phyloP scores from a whole-genome alignment of 495 filamentous ascomycete species.

The Viridothelium virens region DNA sequence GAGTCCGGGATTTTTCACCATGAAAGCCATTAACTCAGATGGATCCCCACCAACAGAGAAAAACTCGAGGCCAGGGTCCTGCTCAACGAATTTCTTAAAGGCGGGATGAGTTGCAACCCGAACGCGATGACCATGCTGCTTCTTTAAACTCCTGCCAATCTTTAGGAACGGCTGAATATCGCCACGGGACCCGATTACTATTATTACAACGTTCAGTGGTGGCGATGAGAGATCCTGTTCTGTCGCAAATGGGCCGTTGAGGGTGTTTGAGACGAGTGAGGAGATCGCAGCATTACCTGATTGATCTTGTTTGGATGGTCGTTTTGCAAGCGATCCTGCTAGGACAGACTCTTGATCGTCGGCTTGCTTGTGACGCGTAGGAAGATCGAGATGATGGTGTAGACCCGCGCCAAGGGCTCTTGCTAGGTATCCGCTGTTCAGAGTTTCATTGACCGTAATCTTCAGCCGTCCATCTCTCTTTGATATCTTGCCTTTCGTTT shows the following conservation, averaged over 20 bases:
- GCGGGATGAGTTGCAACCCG: constrained; percentile 61
- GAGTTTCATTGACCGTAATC: constrained; percentile 61
- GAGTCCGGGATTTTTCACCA: constrained; percentile 72
- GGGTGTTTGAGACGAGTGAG: not conserved
- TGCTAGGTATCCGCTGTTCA: constrained; percentile 57
- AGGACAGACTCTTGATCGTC: constrained; percentile 7
- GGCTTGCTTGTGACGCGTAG: constrained; percentile 7
- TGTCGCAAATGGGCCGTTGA: not conserved
- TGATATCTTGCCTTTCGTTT: constrained; percentile 55
- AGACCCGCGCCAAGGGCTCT: constrained; percentile 58
- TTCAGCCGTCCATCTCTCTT: constrained; percentile 61
- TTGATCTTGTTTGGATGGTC: constrained; percentile 4
- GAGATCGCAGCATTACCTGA: not conserved
- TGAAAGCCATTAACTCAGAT: constrained; percentile 69
- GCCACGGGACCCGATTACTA: constrained; percentile 69
- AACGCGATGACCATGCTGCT: constrained; percentile 61
- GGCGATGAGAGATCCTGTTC: constrained; percentile 31
- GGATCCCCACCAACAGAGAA: constrained; percentile 67
- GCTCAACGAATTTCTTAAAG: constrained; percentile 60
- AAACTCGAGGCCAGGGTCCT: constrained; percentile 57
- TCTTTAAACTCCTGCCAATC: constrained; percentile 59
- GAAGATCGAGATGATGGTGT: constrained; percentile 33
- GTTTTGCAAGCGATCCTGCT: not conserved
- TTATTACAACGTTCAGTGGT: constrained; percentile 64
- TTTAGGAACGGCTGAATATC: constrained; percentile 73